Evolutionary conservation across 441 rosid species (phyloP), one percentile per base, ranked within the genome.

Genomic region (Gossypium aridum): DNA sequence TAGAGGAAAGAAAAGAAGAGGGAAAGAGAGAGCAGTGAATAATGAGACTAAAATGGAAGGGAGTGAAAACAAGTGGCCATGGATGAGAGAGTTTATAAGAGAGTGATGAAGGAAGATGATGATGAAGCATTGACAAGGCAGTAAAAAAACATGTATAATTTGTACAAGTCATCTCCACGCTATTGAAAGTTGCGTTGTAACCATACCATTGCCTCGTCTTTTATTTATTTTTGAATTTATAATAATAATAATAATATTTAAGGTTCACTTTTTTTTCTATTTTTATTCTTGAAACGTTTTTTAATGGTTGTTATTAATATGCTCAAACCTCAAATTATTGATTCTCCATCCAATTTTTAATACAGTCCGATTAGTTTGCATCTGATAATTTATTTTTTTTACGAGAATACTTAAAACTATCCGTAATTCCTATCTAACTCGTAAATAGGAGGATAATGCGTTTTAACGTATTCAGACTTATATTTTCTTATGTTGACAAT

Each of bases 1-100:
- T 80, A 34, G 86, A 85, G 83, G 88, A 90, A 25, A 81, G 89
- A 87, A 87, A 84, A 83, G 71, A n/a, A 23, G 23, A 59, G 7
- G 59, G 54, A 55, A 56, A 17, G 64, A 73, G 16, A 25, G 14
- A 23, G 51, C 34, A 53, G 31, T 1, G 14, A 57, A 68, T 5
- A 51, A 51, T 61, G 22, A 17, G 25, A 39, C 31, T 56, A 23
- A 59, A 12, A 74, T 63, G 74, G 81, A 77, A 65, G 77, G 26
- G 31, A 17, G 72, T 20, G 65, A 10, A 54, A 9, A 9, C 61
- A 22, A 65, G 54, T 37, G 70, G 76, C 12, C 10, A 2, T 26
- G 6, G 25, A 26, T 16, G 13, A n/a, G 25, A 45, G 70, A 31
- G 47, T 16, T 59, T 72, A 20, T 72, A 72, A 8, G 23, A 70